Base-by-base conservation (phyloP, 176 grass and related monocot genomes). In the Oryza australiensis region DNA sequence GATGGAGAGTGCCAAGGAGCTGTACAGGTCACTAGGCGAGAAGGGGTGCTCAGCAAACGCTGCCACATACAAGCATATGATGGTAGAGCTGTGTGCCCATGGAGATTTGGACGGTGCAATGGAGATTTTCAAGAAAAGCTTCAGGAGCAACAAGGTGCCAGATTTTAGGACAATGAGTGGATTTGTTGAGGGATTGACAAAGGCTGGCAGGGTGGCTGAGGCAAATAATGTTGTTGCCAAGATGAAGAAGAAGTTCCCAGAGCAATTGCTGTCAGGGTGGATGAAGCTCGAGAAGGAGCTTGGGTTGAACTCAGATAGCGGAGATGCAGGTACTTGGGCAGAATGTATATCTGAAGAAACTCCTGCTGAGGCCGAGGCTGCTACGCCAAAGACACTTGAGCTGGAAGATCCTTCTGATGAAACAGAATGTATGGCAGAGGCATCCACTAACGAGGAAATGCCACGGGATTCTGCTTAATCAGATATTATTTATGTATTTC, bases 251-350 rank as follows among this genome's bases (percentile, higher is more conserved):
- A 74, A 41, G 65, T 85, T 87, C n/a, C 71, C 77, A 3, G 79
- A 79, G 27, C 84, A 62, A 82, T 72, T 84, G 76, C 15, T 81
- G 24, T 82, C 85, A 22, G 75, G 74, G n/a, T 95, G 90, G 93
- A 75, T 81, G 65, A 87, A 90, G 49, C 78, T 94, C 5, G 93
- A 92, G 75, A 78, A 84, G 65, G 77, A 85, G 38, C 93, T 94
- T 66, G 84, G 84, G 3, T 78, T 94, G 69, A 70, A 73, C 70
- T 76, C 75, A 59, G 84, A 84, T 72, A 75, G 27, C 13, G 29
- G 16, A 60, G 75, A 38, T 12, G 71, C 22, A 45, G 4, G 65
- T 51, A n/a, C 26, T 77, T 78, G 38, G 5, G 26, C 42, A 65
- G 33, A 86, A 82, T 26, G 8, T 78, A 13, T 37, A 18, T 71